A percentile compares a stretch with the other conserved stretches of the same genome.
Evolutionary conservation across 192 early-diverging fungal species (phyloP).

Genomic region (Coemansia sp.): DNA sequence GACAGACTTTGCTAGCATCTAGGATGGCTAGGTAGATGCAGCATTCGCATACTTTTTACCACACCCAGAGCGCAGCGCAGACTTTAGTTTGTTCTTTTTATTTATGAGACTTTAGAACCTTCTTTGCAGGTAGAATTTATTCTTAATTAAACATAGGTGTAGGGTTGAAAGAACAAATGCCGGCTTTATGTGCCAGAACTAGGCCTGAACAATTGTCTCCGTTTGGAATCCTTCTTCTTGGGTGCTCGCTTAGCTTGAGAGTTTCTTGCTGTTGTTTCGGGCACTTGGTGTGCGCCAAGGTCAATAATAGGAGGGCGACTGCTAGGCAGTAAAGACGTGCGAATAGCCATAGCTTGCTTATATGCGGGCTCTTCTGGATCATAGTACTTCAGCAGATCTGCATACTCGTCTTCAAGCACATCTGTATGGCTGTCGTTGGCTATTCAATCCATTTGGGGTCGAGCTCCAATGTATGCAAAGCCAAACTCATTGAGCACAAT

Average conservation of each 20-base stretch:
- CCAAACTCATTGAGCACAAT: constrained; percentile 66
- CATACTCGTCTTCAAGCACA: constrained; percentile 22
- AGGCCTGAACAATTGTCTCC: background rate
- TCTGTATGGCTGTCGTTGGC: background rate
- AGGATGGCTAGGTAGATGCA: no score
- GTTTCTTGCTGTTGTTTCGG: background rate
- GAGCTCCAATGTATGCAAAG: constrained; percentile 49
- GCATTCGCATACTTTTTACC: no score
- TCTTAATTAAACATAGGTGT: no score
- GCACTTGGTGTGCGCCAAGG: background rate
- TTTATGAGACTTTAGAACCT: no score
- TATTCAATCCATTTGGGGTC: constrained; percentile 20
- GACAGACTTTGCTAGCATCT: no score
- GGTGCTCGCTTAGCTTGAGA: background rate
- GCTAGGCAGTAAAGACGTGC: background rate
- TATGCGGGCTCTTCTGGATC: constrained; percentile 43
- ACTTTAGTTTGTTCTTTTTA: no score
- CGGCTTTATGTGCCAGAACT: background rate
- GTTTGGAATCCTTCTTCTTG: background rate
- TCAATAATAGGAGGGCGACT: background rate
- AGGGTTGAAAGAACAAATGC: no score
- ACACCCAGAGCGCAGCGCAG: no score
- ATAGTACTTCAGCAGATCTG: constrained; percentile 44
- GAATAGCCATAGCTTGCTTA: background rate
- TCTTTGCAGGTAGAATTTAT: no score